Conservation (phyloP, 495 filamentous ascomycete species). For the Hypoxylon lienhwacheense region DNA sequence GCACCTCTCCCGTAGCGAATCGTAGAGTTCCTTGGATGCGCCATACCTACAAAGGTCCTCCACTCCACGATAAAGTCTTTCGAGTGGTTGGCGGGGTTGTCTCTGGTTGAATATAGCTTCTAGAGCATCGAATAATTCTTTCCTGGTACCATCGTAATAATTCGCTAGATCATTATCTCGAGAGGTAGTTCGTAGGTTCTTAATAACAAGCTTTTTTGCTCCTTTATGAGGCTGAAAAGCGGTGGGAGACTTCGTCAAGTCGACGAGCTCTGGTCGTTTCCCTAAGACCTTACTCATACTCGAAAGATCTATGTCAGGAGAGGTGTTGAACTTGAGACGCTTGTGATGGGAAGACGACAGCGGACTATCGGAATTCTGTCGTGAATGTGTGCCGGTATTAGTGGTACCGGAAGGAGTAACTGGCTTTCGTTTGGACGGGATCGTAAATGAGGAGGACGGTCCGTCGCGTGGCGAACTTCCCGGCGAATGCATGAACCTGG, state of each 20-base stretch:
- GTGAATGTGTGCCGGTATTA: conserved; percentile 10
- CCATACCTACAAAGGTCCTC: conserved; percentile 86
- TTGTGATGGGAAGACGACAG: conserved; percentile 17
- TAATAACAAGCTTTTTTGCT: conserved; percentile 81
- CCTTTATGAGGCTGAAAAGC: conserved; percentile 60
- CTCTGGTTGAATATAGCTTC: conserved; percentile 67
- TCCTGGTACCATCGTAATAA: conserved; percentile 74
- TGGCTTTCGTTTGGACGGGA: conserved; percentile 36
- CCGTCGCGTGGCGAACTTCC: conserved; percentile 30
- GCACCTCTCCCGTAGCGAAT: conserved; percentile 63
- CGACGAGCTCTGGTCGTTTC: conserved; percentile 47
- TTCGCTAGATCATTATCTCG: conserved; percentile 41
- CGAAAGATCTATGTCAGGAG: conserved; percentile 2
- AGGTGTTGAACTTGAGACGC: conserved; percentile 17
- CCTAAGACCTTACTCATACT: conserved; percentile 41
- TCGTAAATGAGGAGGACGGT: conserved; percentile 24
- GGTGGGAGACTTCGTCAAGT: conserved; percentile 40
- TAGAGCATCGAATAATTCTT: conserved; percentile 71
- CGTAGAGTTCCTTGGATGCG: conserved; percentile 63
- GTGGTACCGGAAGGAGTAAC: conserved; percentile 3
- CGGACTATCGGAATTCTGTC: conserved; percentile 9
- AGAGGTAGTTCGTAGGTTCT: conserved; percentile 74
- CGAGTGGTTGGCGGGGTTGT: conserved; percentile 67
- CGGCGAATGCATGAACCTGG: conserved; percentile 38
- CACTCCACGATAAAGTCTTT: conserved; percentile 84